phyloP scores from a whole-genome alignment of 768 basidiomycete species.

The Trametes elegans region DNA sequence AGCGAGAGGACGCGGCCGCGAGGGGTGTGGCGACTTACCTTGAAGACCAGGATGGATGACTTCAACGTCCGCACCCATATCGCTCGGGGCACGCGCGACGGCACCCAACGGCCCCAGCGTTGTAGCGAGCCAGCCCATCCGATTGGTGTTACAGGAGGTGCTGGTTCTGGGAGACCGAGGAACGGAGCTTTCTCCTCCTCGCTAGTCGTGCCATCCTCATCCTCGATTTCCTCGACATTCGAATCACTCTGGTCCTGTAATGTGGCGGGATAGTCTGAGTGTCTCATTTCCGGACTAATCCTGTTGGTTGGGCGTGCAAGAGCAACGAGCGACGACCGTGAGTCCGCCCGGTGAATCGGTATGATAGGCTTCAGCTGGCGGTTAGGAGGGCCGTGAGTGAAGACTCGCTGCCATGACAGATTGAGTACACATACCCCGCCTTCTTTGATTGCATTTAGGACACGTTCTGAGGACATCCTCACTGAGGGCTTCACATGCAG shows the following conservation, averaged over 20 bases:
- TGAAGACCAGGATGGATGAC: conserved; percentile 34
- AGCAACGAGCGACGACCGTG: neutral
- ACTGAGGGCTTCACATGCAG: conserved; percentile 55
- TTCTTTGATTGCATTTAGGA: conserved; percentile 64
- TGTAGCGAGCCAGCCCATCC: neutral
- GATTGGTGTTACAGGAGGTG: neutral
- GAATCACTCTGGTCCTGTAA: conserved; percentile 3
- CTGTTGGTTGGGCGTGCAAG: conserved; percentile 2
- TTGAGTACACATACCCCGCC: conserved; percentile 55
- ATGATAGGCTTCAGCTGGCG: conserved; percentile 5
- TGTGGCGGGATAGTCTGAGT: neutral
- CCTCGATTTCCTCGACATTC: conserved; percentile 4
- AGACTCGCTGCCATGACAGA: too few relatives aligned
- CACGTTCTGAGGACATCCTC: conserved; percentile 74
- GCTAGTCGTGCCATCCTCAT: neutral
- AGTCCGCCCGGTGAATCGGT: neutral
- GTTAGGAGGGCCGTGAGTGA: neutral
- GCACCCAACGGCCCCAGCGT: conserved; percentile 4
- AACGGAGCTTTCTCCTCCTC: neutral
- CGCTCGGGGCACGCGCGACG: conserved; percentile 17
- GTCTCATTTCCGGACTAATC: conserved; percentile 4
- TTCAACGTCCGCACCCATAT: conserved; percentile 33
- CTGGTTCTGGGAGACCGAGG: neutral
- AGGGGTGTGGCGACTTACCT: conserved; percentile 26
- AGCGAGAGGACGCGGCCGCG: neutral